Percentiles rank a stretch among this genome's conserved stretches.
These are phyloP conservation scores for Pyrrhoderma lamaoense DNA, from an alignment of 1,284 basidiomycete genomes.

Conservation along the genomic window DNA sequence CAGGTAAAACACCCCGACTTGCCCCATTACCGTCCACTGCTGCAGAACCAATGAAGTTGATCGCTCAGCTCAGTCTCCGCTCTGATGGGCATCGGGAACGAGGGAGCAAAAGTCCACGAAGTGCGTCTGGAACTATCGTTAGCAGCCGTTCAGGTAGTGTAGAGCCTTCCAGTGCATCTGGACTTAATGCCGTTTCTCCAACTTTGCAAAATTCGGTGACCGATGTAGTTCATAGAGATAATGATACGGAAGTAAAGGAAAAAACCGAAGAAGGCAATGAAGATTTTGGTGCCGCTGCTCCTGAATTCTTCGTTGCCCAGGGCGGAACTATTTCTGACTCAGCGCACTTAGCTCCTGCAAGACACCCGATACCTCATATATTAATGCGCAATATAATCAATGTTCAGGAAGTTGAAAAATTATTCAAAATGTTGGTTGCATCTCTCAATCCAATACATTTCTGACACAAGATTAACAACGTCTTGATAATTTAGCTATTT, in stretches of 20 bases:
- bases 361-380: constrained; percentile 58
- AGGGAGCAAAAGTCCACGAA: constrained; percentile 30
- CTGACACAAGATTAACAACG: constrained; percentile 9
- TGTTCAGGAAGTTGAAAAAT: constrained; percentile 61
- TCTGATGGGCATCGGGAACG: constrained; percentile 31
- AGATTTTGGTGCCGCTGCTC: constrained; percentile 11
- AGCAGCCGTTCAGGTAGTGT: constrained; percentile 5
- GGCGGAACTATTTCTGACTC: constrained; percentile 21
- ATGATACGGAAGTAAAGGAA: constrained; percentile 2
- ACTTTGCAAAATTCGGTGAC: neutral
- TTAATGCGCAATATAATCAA: constrained; percentile 63
- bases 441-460: no score
- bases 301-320: constrained; percentile 13
- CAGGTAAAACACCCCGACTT: constrained; percentile 23
- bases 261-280: neutral
- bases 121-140: neutral
- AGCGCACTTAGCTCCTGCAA: constrained; percentile 28
- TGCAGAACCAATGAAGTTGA: constrained; percentile 62
- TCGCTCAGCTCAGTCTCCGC: constrained; percentile 54
- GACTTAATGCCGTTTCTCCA: neutral
- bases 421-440: constrained; percentile 66
- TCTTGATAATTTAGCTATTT: constrained; percentile 47
- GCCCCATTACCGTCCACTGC: constrained; percentile 47
- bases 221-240: neutral
- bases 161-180: neutral